phyloP scores from a whole-genome alignment of 208 protist genomes.

The Leishmania gerbilli region DNA sequence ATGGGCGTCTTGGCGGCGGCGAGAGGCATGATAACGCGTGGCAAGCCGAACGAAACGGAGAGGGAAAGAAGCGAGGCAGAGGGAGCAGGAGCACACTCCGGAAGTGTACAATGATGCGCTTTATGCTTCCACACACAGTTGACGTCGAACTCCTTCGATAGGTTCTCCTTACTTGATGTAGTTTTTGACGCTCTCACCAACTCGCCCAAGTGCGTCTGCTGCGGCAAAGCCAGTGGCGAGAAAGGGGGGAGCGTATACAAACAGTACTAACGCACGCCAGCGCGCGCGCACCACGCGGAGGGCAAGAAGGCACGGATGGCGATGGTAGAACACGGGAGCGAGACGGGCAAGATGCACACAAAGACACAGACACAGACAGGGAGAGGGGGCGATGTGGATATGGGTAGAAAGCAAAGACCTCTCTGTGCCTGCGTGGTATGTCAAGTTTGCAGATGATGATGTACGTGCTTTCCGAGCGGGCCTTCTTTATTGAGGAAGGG shows the following conservation, averaged over 20 bases:
- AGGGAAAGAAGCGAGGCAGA: neutral
- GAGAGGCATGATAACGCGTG: slow-evolving; percentile 11
- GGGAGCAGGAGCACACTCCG: neutral
- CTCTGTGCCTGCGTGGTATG: neutral
- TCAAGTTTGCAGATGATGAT: neutral
- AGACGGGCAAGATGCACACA: neutral
- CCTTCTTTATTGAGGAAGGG: neutral
- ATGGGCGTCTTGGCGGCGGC: slow-evolving; percentile 8
- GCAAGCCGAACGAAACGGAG: neutral
- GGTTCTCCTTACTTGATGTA: neutral
- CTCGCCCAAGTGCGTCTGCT: neutral
- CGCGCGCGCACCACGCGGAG: neutral
- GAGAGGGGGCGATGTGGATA: neutral
- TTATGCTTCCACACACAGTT: neutral
- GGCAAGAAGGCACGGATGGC: neutral
- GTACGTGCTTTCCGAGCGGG: neutral
- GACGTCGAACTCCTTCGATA: neutral
- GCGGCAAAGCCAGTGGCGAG: neutral
- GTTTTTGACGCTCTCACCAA: neutral
- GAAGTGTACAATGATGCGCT: neutral
- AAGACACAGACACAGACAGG: neutral
- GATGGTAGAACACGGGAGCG: neutral
- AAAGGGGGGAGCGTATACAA: neutral
- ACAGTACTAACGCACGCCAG: neutral
- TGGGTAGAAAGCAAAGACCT: neutral